Conservation (phyloP, 768 basidiomycete genomes). For the Naganishia vaughanmartiniae region DNA sequence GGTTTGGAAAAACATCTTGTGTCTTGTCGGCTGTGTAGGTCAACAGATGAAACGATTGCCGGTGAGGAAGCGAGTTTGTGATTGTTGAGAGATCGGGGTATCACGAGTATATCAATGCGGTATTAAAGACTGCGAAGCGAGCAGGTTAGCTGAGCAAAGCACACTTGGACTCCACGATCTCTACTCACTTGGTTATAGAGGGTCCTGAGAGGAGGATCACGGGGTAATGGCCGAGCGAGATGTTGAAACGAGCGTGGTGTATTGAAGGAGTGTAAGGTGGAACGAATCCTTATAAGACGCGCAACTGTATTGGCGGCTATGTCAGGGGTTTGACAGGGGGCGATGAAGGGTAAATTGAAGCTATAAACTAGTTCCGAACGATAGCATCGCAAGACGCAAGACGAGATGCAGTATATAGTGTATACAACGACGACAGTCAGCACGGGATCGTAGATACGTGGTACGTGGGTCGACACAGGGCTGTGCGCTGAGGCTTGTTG, state of each 20-base stretch:
- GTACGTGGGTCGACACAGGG: background rate
- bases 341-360: background rate
- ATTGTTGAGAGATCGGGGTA: background rate
- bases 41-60: background rate
- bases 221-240: background rate
- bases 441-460: background rate
- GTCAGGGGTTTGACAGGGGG: background rate
- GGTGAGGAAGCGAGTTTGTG: background rate
- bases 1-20: slow-evolving; percentile 18
- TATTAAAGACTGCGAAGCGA: background rate
- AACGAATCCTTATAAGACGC: slow-evolving; percentile 6
- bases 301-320: background rate
- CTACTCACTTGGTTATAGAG: background rate
- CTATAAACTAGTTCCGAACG: slow-evolving; percentile 1
- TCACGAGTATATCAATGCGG: background rate
- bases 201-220: background rate
- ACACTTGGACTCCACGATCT: background rate
- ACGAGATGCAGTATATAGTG: background rate
- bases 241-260: slow-evolving; percentile 4
- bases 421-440: background rate
- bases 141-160: background rate
- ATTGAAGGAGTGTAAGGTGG: slow-evolving; percentile 3
- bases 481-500: no score
- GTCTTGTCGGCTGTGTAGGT: background rate
- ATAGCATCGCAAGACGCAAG: background rate